These are phyloP conservation scores for Leishmania gerbilli DNA, from an alignment of 208 protist species.

Conservation along the genomic window DNA sequence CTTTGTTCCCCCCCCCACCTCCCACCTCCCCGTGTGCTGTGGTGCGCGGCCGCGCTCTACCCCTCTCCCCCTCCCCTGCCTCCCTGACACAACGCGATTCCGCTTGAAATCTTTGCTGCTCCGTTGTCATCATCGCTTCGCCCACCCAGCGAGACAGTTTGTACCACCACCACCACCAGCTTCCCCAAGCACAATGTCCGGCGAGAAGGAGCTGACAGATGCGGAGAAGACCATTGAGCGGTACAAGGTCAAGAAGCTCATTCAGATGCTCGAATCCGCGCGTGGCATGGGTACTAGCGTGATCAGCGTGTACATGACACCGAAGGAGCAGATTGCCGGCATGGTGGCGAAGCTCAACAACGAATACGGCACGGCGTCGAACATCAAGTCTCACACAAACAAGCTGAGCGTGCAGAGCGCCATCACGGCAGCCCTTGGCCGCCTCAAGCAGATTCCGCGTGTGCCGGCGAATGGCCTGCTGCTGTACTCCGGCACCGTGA, in stretches of 20 bases:
- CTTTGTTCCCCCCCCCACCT: not conserved
- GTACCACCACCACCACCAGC: not conserved
- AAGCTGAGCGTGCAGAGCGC: conserved; percentile 91
- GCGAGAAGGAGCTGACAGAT: conserved; percentile 78
- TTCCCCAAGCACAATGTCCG: conserved; percentile 30
- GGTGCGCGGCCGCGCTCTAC: not conserved
- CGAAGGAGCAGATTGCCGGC: conserved; percentile 97
- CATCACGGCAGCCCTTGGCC: conserved; percentile 88
- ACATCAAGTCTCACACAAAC: conserved; percentile 99
- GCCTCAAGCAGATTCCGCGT: conserved; percentile 93
- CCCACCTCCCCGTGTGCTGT: not conserved
- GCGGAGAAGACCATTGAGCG: conserved; percentile 96
- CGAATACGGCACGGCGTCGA: conserved; percentile 99
- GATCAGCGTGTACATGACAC: conserved; percentile 99
- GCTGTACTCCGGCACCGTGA: conserved; percentile 99
- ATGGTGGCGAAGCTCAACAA: conserved; percentile 99
- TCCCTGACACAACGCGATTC: not conserved
- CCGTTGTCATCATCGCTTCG: not conserved
- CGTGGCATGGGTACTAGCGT: conserved; percentile 99
- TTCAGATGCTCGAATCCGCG: conserved; percentile 97
- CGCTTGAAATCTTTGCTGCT: not conserved
- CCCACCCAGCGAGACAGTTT: not conserved
- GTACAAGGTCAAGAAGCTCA: conserved; percentile 99
- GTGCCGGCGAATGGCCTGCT: conserved; percentile 98
- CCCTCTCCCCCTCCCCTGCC: not conserved